Percentiles rank a stretch among this genome's conserved stretches.
These are phyloP conservation scores for Tuber melanosporum DNA, from an alignment of 495 filamentous ascomycete genomes.

Conservation along the genomic window DNA sequence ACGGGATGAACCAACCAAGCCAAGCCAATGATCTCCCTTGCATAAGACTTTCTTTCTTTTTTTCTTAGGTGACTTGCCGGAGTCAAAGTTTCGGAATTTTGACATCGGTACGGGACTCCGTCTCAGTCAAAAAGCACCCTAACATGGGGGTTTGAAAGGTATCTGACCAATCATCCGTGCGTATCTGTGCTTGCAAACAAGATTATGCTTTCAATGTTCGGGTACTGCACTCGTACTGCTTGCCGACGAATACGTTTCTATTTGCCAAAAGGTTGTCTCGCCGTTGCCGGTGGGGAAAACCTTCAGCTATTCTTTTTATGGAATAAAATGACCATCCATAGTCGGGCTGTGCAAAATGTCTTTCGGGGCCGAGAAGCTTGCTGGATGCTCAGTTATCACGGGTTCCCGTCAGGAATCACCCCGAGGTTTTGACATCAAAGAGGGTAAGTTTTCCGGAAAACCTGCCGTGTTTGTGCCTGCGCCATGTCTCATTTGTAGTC, in stretches of 20 bases:
- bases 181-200: neutral
- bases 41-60: neutral
- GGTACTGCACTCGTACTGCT: neutral
- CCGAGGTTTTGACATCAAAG: neutral
- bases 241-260: neutral
- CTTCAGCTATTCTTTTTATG: neutral
- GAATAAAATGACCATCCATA: neutral
- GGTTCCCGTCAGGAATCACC: neutral
- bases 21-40: neutral
- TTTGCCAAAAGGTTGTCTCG: neutral
- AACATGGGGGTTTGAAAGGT: neutral
- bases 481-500: neutral
- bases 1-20: neutral
- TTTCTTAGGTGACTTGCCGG: neutral
- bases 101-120: neutral
- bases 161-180: neutral
- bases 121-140: neutral
- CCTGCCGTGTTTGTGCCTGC: neutral
- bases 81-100: neutral
- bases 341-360: neutral
- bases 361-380: neutral
- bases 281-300: neutral
- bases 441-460: neutral
- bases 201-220: neutral
- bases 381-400: neutral